phyloP scores from a whole-genome alignment of 805 yeast genomes.

The Vanderwaltozyma polyspora region DNA sequence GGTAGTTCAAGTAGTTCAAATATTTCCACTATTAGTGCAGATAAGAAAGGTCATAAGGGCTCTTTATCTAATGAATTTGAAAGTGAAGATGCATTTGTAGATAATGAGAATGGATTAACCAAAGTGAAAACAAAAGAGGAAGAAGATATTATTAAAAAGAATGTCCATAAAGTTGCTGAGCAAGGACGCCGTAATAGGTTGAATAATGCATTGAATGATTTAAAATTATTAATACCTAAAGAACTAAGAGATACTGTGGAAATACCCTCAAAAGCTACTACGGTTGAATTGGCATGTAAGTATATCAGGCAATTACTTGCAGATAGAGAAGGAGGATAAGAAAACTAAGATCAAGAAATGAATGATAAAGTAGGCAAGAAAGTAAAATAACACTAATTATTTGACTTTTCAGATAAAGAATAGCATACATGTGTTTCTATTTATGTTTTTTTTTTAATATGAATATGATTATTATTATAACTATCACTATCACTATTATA shows the following conservation, averaged over 20 bases:
- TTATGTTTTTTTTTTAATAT: too few relatives aligned
- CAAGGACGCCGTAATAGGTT: constrained; percentile 91
- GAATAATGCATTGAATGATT: constrained; percentile 74
- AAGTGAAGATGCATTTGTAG: not conserved
- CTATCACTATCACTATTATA: too few relatives aligned
- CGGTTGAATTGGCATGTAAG: constrained; percentile 77
- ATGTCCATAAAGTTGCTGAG: constrained; percentile 80
- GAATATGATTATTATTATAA: too few relatives aligned
- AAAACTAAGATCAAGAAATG: not conserved
- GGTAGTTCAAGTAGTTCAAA: not conserved
- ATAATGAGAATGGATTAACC: not conserved
- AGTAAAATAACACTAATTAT: not conserved
- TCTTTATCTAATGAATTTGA: not conserved
- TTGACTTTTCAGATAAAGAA: not conserved
- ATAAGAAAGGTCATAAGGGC: not conserved
- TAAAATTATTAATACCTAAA: constrained; percentile 59
- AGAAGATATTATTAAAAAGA: constrained; percentile 10
- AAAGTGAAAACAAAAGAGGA: not conserved
- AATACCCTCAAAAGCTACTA: constrained; percentile 85
- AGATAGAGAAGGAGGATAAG: not conserved
- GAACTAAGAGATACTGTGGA: constrained; percentile 41
- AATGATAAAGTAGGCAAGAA: not conserved
- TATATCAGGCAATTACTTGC: constrained; percentile 39
- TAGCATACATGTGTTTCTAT: too few relatives aligned
- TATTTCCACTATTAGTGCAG: not conserved